Conservation (phyloP, 2,329 filamentous ascomycete species). For the Arthrinium phaeospermum region DNA sequence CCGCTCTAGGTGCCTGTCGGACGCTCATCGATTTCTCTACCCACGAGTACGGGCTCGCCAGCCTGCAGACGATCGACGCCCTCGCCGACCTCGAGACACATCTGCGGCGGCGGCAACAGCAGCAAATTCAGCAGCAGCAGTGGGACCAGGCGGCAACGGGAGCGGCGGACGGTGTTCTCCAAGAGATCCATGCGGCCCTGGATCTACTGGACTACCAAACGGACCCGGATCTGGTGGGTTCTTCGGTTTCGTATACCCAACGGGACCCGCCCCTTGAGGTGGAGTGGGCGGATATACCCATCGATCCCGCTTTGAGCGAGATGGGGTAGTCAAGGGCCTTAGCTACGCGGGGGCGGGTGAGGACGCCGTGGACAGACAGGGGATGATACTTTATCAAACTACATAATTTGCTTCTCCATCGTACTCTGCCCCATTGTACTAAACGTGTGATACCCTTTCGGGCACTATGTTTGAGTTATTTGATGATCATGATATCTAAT, state of each 20-base stretch:
- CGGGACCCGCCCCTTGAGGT: background rate
- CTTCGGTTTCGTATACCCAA: background rate
- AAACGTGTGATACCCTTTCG: no score
- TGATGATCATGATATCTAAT: no score
- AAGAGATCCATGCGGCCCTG: background rate
- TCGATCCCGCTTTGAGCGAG: background rate
- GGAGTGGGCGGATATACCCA: background rate
- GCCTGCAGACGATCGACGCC: slow-evolving; percentile 6
- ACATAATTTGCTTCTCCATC: no score
- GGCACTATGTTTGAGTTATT: no score
- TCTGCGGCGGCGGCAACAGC: background rate
- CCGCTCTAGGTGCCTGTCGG: background rate
- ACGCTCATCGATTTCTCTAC: background rate
- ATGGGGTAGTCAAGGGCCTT: background rate
- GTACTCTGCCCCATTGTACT: no score
- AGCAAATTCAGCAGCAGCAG: background rate
- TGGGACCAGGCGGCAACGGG: background rate
- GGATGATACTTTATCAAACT: no score
- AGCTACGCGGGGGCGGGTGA: no score
- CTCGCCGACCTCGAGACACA: background rate
- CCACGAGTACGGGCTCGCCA: background rate
- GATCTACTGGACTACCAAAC: background rate
- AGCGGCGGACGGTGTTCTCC: background rate
- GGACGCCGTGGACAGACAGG: background rate
- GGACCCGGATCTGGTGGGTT: background rate